Evolutionary conservation across 2,329 filamentous ascomycete genomes (phyloP).

Genomic region (Cyphellophora europaea): DNA sequence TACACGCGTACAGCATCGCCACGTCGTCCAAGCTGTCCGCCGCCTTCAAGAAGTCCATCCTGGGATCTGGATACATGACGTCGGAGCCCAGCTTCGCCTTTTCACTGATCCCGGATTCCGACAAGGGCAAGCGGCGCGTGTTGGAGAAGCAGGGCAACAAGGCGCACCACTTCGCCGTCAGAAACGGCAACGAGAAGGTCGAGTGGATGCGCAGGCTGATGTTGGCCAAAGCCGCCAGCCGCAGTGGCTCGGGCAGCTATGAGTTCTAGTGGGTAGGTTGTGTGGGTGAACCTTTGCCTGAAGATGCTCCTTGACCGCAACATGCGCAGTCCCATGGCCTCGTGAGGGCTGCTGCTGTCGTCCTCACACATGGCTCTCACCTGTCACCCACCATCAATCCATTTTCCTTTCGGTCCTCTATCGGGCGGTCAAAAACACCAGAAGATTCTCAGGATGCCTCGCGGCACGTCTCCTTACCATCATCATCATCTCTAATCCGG

Average conservation of each 20-base stretch:
- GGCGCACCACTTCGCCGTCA: conserved; percentile 89
- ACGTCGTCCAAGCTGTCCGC: conserved; percentile 73
- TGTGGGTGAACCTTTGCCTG: too few relatives aligned
- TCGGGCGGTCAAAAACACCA: background rate
- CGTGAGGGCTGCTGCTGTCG: too few relatives aligned
- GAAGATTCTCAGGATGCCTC: too few relatives aligned
- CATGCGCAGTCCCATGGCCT: too few relatives aligned
- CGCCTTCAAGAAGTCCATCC: conserved; percentile 59
- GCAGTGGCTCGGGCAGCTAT: conserved; percentile 2
- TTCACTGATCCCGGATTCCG: conserved; percentile 31
- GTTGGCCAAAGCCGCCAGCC: conserved; percentile 32
- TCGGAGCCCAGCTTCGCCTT: conserved; percentile 30
- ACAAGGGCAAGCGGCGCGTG: conserved; percentile 29
- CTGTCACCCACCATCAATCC: background rate
- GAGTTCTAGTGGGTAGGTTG: too few relatives aligned
- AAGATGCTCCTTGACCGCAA: too few relatives aligned
- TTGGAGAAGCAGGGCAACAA: conserved; percentile 52
- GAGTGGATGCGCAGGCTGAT: conserved; percentile 61
- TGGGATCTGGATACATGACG: conserved; percentile 28
- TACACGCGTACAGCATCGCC: conserved; percentile 42
- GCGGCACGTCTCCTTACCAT: too few relatives aligned
- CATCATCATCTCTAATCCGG: too few relatives aligned
- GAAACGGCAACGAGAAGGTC: conserved; percentile 77
- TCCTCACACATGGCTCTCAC: too few relatives aligned
- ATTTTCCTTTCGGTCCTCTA: background rate